Percentiles rank a stretch among this genome's conserved stretches.
Evolutionary conservation across 164 flowering plant species (phyloP).

Genomic region (Vitis riparia): DNA sequence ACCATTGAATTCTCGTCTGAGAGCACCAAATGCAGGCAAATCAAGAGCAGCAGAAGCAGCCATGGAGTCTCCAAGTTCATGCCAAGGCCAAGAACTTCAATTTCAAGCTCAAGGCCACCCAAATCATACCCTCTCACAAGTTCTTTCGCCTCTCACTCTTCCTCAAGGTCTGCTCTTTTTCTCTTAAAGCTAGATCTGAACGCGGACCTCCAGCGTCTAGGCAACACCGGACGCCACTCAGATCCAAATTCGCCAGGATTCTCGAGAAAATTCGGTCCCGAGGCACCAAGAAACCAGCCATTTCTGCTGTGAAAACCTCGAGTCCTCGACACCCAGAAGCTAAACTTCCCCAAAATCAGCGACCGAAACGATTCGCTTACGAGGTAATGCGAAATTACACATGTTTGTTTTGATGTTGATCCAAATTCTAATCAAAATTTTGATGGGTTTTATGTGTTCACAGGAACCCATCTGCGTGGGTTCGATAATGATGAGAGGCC

Average conservation of each 20-base stretch:
- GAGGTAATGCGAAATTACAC: not conserved
- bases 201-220: not conserved
- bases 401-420: not conserved
- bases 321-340: constrained; percentile 1
- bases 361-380: not conserved
- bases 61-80: constrained; percentile 28
- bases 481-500: constrained; percentile 2
- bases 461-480: constrained; percentile 12
- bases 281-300: not conserved
- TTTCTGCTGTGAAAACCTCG: constrained; percentile 1
- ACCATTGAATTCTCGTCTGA: not conserved
- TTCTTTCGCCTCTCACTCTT: constrained; percentile 15
- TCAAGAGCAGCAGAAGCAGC: constrained; percentile 12
- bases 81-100: constrained; percentile 27
- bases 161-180: constrained; percentile 15
- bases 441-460: not conserved
- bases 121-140: constrained; percentile 14
- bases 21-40: constrained; percentile 15
- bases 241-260: constrained; percentile 17
- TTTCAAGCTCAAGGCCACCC: constrained; percentile 29
- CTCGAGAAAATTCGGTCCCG: constrained; percentile 8
- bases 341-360: not conserved
- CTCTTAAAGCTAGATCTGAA: constrained; percentile 19
- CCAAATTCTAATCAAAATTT: not conserved
- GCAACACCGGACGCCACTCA: not conserved